Evolutionary conservation across 176 grass and related monocot species (phyloP), one percentile per base, ranked within the genome.

Genomic region (Pharus latifolius): DNA sequence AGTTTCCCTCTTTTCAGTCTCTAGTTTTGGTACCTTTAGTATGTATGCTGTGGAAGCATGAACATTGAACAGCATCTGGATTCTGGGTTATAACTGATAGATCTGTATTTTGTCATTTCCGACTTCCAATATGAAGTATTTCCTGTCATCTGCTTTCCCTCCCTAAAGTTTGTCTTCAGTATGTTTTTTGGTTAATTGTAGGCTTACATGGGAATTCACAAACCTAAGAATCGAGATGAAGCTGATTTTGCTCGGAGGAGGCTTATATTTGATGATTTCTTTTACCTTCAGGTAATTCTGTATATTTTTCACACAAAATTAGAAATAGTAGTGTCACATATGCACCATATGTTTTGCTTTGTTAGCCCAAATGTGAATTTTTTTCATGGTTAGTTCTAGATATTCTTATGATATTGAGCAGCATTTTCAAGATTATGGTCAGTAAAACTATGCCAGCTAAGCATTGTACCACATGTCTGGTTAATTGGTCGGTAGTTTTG

Each of bases 191-290:
- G 33, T 78, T 65, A 38, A 85, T 81, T 83, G 65, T 88, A 98
- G 94, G 94, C 94, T 63, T 98, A 93, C 77, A 80, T 83, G 59
- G 89, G 94, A 47, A 98, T 98, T 72, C 94, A 98, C 56, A 74
- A 73, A 65, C 94, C 94, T 27, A 79, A 70, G 28, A 85, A 81
- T 79, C 64, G 80, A 85, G 74, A 80, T 92, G 89, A 92, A 80
- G 94, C 94, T 82, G 84, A 88, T 90, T 79, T 90, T 67, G 89
- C 89, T 83, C 89, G 94, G 11, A 90, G 84, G 82, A 90, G 94
- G 80, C 65, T 98, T 49, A 90, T 98, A 77, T 98, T 98, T 70
- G 94, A 98, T 55, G 94, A 98, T 50, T 98, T 98, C 77, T 98
- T 98, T 83, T 98, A 92, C 76, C 83, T 98, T 75, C 94, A 98